Evolutionary conservation across 2,329 filamentous ascomycete genomes (phyloP).

Genomic region (Hawksworthiomyces lignivorus): DNA sequence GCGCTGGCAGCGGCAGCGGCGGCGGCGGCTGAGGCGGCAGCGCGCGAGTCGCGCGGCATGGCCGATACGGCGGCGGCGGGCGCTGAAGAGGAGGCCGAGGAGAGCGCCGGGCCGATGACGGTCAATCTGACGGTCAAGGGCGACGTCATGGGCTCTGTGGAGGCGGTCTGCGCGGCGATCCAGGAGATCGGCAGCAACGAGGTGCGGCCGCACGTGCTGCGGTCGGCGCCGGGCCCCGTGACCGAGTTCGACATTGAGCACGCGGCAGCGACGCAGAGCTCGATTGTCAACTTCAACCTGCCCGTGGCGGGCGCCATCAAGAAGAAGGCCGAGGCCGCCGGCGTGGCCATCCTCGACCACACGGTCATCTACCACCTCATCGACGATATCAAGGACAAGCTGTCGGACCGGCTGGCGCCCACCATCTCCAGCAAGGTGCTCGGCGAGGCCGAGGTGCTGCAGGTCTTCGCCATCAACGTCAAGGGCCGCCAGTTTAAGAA

Average conservation of each 20-base stretch:
- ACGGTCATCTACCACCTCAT: slow-evolving; percentile 78
- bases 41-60: slow-evolving; percentile 21
- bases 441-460: slow-evolving; percentile 79
- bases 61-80: slow-evolving; percentile 22
- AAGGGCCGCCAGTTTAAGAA: slow-evolving; percentile 62
- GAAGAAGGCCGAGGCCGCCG: slow-evolving; percentile 59
- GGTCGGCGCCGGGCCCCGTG: slow-evolving; percentile 68
- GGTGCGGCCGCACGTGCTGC: slow-evolving; percentile 68
- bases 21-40: slow-evolving; percentile 26
- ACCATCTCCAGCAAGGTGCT: slow-evolving; percentile 61
- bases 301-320: slow-evolving; percentile 59
- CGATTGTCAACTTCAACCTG: slow-evolving; percentile 83
- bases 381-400: slow-evolving; percentile 60
- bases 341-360: slow-evolving; percentile 74
- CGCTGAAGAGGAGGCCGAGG: slow-evolving; percentile 24
- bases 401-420: slow-evolving; percentile 64
- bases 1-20: slow-evolving; percentile 29
- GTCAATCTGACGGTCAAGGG: slow-evolving; percentile 85
- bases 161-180: slow-evolving; percentile 76
- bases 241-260: slow-evolving; percentile 85
- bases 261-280: slow-evolving; percentile 65
- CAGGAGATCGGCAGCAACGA: slow-evolving; percentile 77
- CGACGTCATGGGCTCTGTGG: slow-evolving; percentile 88
- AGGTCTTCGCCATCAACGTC: slow-evolving; percentile 77
- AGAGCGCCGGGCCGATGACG: slow-evolving; percentile 36